Percentiles rank a stretch among this genome's conserved stretches.
Conservation (phyloP, 768 basidiomycete species). For the Mycena sanguinolenta region DNA sequence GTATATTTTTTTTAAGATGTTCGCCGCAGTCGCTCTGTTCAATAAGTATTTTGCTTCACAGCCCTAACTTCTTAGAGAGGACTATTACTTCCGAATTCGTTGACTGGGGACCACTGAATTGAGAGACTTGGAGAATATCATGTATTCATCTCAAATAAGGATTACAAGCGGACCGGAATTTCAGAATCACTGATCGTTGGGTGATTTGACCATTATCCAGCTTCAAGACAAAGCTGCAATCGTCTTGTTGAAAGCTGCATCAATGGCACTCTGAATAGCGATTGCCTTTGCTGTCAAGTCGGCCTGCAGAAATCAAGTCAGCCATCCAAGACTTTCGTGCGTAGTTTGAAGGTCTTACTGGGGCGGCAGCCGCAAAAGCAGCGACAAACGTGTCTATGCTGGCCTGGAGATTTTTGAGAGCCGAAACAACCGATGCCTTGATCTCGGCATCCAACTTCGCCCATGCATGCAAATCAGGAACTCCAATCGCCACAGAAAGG, state of each 20-base stretch:
- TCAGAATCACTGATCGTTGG: too few species aligned
- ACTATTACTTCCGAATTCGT: too few species aligned
- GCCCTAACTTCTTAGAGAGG: too few species aligned
- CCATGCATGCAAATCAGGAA: slow-evolving; percentile 3
- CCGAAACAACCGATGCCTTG: slow-evolving; percentile 45
- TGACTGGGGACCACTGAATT: too few species aligned
- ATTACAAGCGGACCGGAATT: too few species aligned
- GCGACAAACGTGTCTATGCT: slow-evolving; percentile 38
- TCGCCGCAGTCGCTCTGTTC: too few species aligned
- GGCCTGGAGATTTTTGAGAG: slow-evolving; percentile 43
- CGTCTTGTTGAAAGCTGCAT: slow-evolving; percentile 43
- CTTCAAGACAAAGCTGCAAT: slow-evolving; percentile 41
- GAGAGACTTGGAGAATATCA: too few species aligned
- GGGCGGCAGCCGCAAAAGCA: slow-evolving; percentile 43
- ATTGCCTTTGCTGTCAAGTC: slow-evolving; percentile 37
- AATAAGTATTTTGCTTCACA: too few species aligned
- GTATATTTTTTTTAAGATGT: too few species aligned
- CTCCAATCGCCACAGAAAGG: background rate
- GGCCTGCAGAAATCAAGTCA: slow-evolving; percentile 33
- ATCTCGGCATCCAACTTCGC: slow-evolving; percentile 43
- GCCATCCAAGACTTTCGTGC: background rate
- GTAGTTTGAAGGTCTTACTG: slow-evolving; percentile 37
- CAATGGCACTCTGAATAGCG: slow-evolving; percentile 35
- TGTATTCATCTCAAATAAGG: too few species aligned
- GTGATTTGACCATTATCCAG: background rate